A percentile compares a stretch with the other conserved stretches of the same genome.
Evolutionary conservation across 176 grass and related monocot species (phyloP).

Genomic region (Eragrostis nindensis): DNA sequence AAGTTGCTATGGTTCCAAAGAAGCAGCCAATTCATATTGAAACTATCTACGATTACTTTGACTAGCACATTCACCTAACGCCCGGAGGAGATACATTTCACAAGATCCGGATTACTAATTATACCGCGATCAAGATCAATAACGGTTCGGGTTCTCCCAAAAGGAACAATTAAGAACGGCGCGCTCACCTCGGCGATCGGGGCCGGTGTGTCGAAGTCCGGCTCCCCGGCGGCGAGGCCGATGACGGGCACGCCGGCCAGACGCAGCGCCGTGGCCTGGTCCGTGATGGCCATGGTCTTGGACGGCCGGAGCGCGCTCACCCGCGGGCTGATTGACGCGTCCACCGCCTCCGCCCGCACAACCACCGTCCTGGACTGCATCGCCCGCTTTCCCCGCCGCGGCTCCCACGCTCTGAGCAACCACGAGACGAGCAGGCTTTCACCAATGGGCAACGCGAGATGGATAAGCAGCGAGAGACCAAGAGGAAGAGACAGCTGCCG

Average conservation of each 20-base stretch:
- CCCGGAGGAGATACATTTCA: neutral
- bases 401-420: conserved; percentile 46
- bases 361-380: conserved; percentile 21
- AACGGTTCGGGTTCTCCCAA: neutral
- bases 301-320: conserved; percentile 79
- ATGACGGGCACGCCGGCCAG: conserved; percentile 88
- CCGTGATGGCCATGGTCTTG: conserved; percentile 97
- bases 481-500: neutral
- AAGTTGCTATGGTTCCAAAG: neutral
- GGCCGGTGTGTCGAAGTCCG: conserved; percentile 72
- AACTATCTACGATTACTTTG: neutral
- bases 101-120: conserved; percentile 7
- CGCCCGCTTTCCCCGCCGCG: conserved; percentile 1
- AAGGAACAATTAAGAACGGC: neutral
- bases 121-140: neutral
- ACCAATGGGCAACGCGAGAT: neutral
- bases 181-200: conserved; percentile 56
- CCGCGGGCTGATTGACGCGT: conserved; percentile 71
- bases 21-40: neutral
- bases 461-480: neutral
- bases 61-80: neutral
- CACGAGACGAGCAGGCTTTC: conserved; percentile 20
- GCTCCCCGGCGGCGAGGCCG: conserved; percentile 69
- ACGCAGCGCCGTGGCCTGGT: conserved; percentile 78
- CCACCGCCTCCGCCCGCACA: conserved; percentile 53